phyloP scores from a whole-genome alignment of 148 eudicot genomes.

The Nepenthes mirabilis region DNA sequence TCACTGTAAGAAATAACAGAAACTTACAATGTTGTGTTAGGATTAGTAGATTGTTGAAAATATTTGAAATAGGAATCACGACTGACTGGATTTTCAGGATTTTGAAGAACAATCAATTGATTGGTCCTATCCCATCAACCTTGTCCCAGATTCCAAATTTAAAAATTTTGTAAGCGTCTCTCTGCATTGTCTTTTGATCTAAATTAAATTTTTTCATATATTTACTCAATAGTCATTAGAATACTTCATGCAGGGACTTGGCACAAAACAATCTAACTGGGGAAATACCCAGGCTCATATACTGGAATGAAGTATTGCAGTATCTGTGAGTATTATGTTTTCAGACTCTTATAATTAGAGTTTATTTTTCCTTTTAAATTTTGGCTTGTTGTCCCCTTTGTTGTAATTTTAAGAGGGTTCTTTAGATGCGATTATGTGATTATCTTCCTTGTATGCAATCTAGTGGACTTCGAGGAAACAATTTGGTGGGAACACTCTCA shows the following conservation, averaged over 20 bases:
- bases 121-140: constrained; percentile 95
- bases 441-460: constrained; percentile 1
- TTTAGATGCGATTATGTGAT: neutral
- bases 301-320: constrained; percentile 96
- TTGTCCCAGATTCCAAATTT: constrained; percentile 91
- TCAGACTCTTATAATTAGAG: neutral
- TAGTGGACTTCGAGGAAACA: constrained; percentile 90
- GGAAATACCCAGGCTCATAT: constrained; percentile 93
- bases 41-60: no score
- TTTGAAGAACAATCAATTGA: constrained; percentile 79
- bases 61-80: neutral
- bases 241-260: constrained; percentile 46
- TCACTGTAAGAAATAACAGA: constrained; percentile 38
- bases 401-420: neutral
- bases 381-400: no score
- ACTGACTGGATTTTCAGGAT: constrained; percentile 29
- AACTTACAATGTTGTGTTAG: neutral
- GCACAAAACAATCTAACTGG: constrained; percentile 90
- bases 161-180: constrained; percentile 51
- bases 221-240: neutral
- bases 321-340: constrained; percentile 51
- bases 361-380: neutral
- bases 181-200: neutral
- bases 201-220: neutral
- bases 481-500: constrained; percentile 67